Evolutionary conservation across 164 flowering plant species (phyloP), one percentile per base, ranked within the genome.

Genomic region (Tetrastigma voinierianum): DNA sequence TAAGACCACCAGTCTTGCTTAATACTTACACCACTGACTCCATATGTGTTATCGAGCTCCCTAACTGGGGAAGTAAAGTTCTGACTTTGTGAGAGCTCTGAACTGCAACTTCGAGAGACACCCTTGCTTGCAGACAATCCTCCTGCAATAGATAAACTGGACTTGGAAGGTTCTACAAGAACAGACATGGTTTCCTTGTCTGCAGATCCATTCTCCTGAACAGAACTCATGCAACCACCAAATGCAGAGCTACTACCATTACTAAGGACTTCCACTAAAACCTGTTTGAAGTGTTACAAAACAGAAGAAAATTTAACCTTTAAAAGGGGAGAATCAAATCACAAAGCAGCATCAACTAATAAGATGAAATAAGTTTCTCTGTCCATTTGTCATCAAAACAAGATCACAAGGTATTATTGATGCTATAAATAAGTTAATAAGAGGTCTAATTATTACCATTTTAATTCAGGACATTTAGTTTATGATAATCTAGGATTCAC

Each of bases 1-100:
- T 90, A 70, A 95, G 70, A 46, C 98, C 99, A 70, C 81, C 82
- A 79, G 88, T 48, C 68, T 6, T 98, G 96, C 68, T 98, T 85
- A 16, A 90, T 89, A 64, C 67, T 82, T 57, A 91, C 84, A 62
- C 90, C 82, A 79, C 76, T 80, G 59, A 58, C 64, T 24, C 86
- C 96, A 81, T 74, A 68, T 19, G 90, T 61, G n/a, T n/a, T 87
- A 53, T 87, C n/a, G 67, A 62, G 62, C 51, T n/a, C 94, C 61
- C 79, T 69, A 62, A 64, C 79, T 20, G 82, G 78, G 57, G 89
- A 78, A 53, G 72, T 74, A 53, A 80, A 59, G 61, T 71, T 73
- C 51, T 87, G 92, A 68, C 67, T 75, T 67, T 82, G 92, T 25
- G 80, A 59, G 13, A 81, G 65, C 71, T 87, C 98, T 23, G 80